Conservation (phyloP, 768 basidiomycete genomes). For the Steccherinum ochraceum region DNA sequence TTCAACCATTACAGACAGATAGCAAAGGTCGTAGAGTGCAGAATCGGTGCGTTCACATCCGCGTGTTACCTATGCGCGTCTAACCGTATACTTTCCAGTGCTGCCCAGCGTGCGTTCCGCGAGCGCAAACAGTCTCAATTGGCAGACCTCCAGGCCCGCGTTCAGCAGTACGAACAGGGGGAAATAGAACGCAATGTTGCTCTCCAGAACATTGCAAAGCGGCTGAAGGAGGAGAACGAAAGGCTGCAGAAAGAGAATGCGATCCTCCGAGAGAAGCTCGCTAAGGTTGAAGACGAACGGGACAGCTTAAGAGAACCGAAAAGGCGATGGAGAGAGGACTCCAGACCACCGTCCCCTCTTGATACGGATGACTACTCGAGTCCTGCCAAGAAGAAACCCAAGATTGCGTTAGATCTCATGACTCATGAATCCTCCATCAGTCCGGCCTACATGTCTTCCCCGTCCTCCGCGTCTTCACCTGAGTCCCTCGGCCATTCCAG, state of each 20-base stretch:
- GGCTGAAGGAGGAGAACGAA: conserved; percentile 84
- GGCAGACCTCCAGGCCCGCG: conserved; percentile 78
- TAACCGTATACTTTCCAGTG: conserved; percentile 35
- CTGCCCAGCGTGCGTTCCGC: conserved; percentile 84
- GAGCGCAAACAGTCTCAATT: conserved; percentile 88
- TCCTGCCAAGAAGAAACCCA: conserved; percentile 34
- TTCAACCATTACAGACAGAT: conserved; percentile 35
- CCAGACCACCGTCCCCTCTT: conserved; percentile 26
- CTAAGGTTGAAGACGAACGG: conserved; percentile 21
- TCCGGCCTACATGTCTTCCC: conserved; percentile 15
- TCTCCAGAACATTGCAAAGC: conserved; percentile 75
- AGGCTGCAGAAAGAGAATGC: conserved; percentile 62
- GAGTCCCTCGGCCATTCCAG: conserved; percentile 28
- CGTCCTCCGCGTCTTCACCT: conserved; percentile 42
- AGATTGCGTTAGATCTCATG: conserved; percentile 17
- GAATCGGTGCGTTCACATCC: conserved; percentile 46
- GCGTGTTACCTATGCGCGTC: conserved; percentile 7
- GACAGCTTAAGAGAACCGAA: conserved; percentile 29
- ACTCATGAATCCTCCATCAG: conserved; percentile 11
- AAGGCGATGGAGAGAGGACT: conserved; percentile 57
- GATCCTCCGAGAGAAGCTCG: conserved; percentile 40
- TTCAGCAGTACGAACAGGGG: conserved; percentile 85
- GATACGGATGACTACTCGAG: conserved; percentile 11
- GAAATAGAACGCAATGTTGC: conserved; percentile 85
- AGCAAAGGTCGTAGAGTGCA: conserved; percentile 66